These are phyloP conservation scores for Xeromyces bisporus DNA, from an alignment of 495 filamentous ascomycete genomes.

Conservation along the genomic window DNA sequence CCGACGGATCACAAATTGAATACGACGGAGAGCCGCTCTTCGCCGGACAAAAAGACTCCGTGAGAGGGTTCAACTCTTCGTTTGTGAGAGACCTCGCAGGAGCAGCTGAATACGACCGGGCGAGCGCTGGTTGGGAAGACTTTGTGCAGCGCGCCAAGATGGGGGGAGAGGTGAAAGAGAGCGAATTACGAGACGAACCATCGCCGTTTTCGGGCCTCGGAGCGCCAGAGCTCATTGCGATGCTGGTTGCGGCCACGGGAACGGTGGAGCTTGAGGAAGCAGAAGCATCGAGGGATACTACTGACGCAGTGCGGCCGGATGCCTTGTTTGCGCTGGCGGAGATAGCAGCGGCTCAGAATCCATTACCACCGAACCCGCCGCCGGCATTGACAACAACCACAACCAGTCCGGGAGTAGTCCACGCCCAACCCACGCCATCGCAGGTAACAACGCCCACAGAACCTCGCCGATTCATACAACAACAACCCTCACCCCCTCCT, in stretches of 20 bases:
- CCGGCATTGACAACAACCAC: no score
- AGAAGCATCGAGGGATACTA: not conserved
- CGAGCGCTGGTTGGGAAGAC: slow-evolving; percentile 23
- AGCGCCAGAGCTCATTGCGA: not conserved
- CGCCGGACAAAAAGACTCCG: slow-evolving; percentile 11
- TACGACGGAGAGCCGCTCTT: slow-evolving; percentile 10
- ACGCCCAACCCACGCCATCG: not conserved
- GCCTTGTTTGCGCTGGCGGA: not conserved
- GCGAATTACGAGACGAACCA: no score
- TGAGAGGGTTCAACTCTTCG: slow-evolving; percentile 23
- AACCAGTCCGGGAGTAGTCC: no score
- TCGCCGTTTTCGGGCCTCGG: not conserved
- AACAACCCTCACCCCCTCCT: not conserved
- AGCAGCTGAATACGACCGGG: slow-evolving; percentile 18
- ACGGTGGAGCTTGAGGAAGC: not conserved
- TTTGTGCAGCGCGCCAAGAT: slow-evolving; percentile 25
- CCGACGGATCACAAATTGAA: slow-evolving; percentile 25
- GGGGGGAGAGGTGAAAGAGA: slow-evolving; percentile 18
- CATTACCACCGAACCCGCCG: not conserved
- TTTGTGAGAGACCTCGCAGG: slow-evolving; percentile 19
- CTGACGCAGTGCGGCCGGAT: not conserved
- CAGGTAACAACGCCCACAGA: not conserved
- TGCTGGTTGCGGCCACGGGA: not conserved
- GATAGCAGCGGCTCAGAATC: not conserved
- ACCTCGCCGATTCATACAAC: not conserved